Base-by-base conservation (phyloP, 2,329 filamentous ascomycete species). In the Helotiales sp. region DNA sequence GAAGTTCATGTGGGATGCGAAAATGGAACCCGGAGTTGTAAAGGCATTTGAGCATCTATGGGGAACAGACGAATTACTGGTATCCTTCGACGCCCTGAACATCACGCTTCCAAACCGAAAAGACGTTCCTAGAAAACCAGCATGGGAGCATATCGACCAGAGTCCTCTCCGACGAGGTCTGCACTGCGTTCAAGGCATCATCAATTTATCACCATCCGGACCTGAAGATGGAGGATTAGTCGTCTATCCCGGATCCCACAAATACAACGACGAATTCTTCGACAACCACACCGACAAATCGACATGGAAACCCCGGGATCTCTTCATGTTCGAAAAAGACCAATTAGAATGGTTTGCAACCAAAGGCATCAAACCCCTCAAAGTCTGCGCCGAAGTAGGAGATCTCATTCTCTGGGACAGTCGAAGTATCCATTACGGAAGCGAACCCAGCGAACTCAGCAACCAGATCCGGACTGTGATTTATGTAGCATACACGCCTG, bases 371-470 rank as follows among this genome's bases (percentile, higher is more conserved):
- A 70, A 72, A 55, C 54, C 73, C 6, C 42, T 72, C 38, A 79
- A 79, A 67, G 65, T 78, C 7, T 67, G 70, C 49, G 66, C 72
- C 19, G 76, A 75, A 15, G 72, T 75, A 10, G 76, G 76, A 5
- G 76, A 77, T 56, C 65, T 78, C 57, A 70, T 78, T 5, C 67
- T 79, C 6, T 77, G 77, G 77, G 77, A 79, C 58, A 75, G 74
- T 3, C 68, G 79, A 3, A 77, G 76, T 0, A 75, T 80, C 51
- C 79, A 81, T 65, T 80, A 76, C 60, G 40, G 40, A 44, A 72
- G 70, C 38, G 58, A 64, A 9, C 57, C 73, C 5, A 10, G 9
- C 3, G 40, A 44, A 24, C 71, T 74, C 1, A 58, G 46, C 9
- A 47, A 22, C 17, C 24, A 50, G 33, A 33, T 40, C 9, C 40